Base-by-base conservation (phyloP, 2,329 filamentous ascomycete species). In the Exophiala aquamarina region DNA sequence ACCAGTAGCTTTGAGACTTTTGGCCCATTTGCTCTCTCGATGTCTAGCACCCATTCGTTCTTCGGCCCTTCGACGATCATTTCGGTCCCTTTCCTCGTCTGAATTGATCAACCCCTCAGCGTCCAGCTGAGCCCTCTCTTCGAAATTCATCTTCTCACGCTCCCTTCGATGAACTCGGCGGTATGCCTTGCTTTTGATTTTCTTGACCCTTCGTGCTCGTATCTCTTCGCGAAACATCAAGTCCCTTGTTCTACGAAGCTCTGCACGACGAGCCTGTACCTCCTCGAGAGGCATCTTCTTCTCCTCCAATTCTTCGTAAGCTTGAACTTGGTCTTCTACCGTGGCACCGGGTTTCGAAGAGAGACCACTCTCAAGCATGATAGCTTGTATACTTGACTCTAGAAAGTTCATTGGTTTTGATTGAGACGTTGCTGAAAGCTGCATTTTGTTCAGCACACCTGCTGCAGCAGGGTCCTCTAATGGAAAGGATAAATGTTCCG, bases 171-270 rank as follows among this genome's bases (percentile, higher is more conserved):
- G 92, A 11, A 97, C 86, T 35, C 91, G 85, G 45, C 92, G 87
- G 65, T 95, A 98, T 0, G 90, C 82, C 68, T 96, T 98, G 65
- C 88, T 94, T 77, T 98, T 98, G 72, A 98, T 98, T 75, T 97
- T 97, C 73, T 96, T 95, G 70, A 98, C 89, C 18, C 93, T 85
- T 70, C 91, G 94, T 6, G 90, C 82, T 47, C 90, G 86, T 34
- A 90, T 84, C 62, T 94, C 86, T 69, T 97, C 92, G 9, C 91
- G 81, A 60, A 94, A 95, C 56, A 92, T 78, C 6, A 95, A 71
- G 61, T 97, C 92, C 57, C 93, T 79, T 54, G 88, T 83, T 65
- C 83, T 84, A 10, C 93, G 84, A 47, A 92, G 78, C 62, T 91
- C 83, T 38, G 84, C 82, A 46, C 84, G 78, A 18, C 88, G 77